Evolutionary conservation across 305 asterid genomes (phyloP).

Genomic region (Withania somnifera): DNA sequence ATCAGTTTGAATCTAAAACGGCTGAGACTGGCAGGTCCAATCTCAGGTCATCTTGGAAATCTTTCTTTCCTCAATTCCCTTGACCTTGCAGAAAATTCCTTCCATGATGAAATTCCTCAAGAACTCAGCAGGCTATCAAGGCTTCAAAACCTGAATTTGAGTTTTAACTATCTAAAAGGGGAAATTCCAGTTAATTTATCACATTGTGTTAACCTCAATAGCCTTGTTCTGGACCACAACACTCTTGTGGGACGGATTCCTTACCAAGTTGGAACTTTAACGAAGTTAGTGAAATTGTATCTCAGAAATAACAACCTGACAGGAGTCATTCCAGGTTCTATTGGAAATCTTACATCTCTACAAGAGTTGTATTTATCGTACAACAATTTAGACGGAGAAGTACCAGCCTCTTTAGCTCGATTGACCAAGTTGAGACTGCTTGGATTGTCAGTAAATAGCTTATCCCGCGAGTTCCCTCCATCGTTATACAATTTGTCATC

Average conservation of each 20-base stretch:
- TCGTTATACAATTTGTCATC: conserved; percentile 21
- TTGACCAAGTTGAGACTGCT: conserved; percentile 3
- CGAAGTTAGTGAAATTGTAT: not conserved
- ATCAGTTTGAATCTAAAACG: conserved; percentile 19
- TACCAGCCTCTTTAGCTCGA: conserved; percentile 7
- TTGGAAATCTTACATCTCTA: conserved; percentile 13
- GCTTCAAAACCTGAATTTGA: conserved; percentile 21
- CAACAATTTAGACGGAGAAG: conserved; percentile 6
- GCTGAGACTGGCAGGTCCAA: conserved; percentile 14
- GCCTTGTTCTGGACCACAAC: conserved; percentile 25
- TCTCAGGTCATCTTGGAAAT: conserved; percentile 23
- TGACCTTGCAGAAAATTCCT: conserved; percentile 31
- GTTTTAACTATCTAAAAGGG: conserved; percentile 23
- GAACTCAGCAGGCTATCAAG: conserved; percentile 20
- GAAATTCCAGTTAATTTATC: conserved; percentile 22
- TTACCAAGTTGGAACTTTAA: not conserved
- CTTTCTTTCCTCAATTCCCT: conserved; percentile 20
- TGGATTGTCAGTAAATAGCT: conserved; percentile 2
- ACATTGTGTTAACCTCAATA: conserved; percentile 8
- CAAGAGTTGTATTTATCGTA: not conserved
- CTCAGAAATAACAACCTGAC: conserved; percentile 5
- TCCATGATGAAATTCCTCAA: conserved; percentile 25
- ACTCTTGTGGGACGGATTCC: conserved; percentile 21
- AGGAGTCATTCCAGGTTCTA: conserved; percentile 8
- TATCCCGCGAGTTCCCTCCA: conserved; percentile 29